Evolutionary conservation across 495 filamentous ascomycete species (phyloP), one percentile per base, ranked within the genome.

Genomic region (Xanthoparmelia taractica): DNA sequence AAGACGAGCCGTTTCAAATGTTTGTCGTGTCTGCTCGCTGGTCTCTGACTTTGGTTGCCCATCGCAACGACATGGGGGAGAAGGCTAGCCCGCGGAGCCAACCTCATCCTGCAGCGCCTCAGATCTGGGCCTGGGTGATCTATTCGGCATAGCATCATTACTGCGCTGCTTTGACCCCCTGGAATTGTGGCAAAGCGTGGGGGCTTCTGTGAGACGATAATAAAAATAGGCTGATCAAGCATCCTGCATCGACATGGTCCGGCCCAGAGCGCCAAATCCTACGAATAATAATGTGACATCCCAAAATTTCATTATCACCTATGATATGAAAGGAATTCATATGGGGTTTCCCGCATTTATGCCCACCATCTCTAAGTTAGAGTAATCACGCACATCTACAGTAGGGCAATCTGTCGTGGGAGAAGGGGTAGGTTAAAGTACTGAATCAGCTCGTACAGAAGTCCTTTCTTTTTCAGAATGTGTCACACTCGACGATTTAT

Each of bases 401-500:
- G 27, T 52, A n/a, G 27, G 48, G 48, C 15, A 18, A 52, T 17
- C 48, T 17, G 27, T 52, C 7, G 48, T 15, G 27, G 25, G 17
- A 7, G 6, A 29, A 48, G 4, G 23, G 45, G 23, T 52, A 4
- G 5, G 15, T 40, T 25, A 7, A 17, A 52, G 48, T 52, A 48
- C 48, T 12, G 27, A 31, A 18, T 29, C 12, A 29, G 27, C 48
- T 25, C 13, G 27, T 52, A 10, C 48, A 29, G 25, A 29, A 52
- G 18, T 25, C 18, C 13, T 2, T 45, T 45, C 8, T 17, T 20
- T 13, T 25, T 4, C 11, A 10, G n/a, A 33, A 33, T 33, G 23
- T 33, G 29, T 18, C 15, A 4, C 33, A 18, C 25, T 96, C 88
- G 0, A 50, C 27, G 25, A 25, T 11, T 12, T 0, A 25, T 25